Evolutionary conservation across 2,329 filamentous ascomycete genomes (phyloP), one percentile per base, ranked within the genome.

Genomic region (Epichloe baconii): DNA sequence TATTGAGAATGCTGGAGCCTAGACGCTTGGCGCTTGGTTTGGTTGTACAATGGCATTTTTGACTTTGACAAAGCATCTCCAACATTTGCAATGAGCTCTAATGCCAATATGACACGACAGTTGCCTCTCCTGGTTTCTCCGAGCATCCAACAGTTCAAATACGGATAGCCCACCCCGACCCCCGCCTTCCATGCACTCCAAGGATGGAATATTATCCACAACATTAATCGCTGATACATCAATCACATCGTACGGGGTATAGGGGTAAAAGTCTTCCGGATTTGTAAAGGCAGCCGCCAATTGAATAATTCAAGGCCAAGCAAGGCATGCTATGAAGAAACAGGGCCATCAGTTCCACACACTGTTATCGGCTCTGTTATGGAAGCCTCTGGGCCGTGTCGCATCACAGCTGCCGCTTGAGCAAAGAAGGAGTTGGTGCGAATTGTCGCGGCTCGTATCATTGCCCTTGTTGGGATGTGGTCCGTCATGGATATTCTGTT

Each of bases 371-470:
- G 52, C 42, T 51, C 52, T 41, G 48, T 50, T 15, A 53, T 53
- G 7, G 52, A 50, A n/a, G 52, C 52, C 42, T 53, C 52, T 10
- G 52, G 52, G 3, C 58, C 58, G 17, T 59, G 55, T 3, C 60
- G 55, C 34, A 63, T 56, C 37, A 62, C 58, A 14, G 59, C 55
- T 8, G 58, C 58, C 11, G 68, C 67, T 46, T 71, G 68, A 5
- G 61, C 60, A 21, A 71, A 71, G 49, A 71, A 70, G 0, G 68
- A 69, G 44, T 71, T 66, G 36, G 69, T 64, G 4, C 68, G 61
- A 5, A 71, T 51, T 21, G 63, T 64, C 2, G 65, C 66, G 4
- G 68, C 67, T 1, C 68, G 60, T 5, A 70, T 54, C 7, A 70
- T 52, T 3, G 64, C 55, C 36, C 59, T 63, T 4, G 63, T 63